Evolutionary conservation across 441 rosid species (phyloP), one percentile per base, ranked within the genome.

Genomic region (Populus hybrid): DNA sequence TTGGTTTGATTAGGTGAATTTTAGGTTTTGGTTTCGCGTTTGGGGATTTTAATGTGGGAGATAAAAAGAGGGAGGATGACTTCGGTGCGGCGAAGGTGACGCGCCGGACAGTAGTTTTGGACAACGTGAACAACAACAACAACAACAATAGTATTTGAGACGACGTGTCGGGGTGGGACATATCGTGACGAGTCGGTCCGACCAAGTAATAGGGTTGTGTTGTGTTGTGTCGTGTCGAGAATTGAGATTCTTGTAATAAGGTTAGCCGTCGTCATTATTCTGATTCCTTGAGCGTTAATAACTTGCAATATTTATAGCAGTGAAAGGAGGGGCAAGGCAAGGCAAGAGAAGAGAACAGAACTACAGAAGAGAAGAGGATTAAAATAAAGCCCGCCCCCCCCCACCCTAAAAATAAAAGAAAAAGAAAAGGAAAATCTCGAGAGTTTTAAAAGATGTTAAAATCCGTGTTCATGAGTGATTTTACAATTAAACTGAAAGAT

Each of bases 81-180:
- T 63, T 78, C 82, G 86, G 85, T 80, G 87, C 87, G 87, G 83
- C 84, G 85, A 83, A 73, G 83, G 81, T 10, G 79, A 84, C 87
- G 86, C 91, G 90, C 89, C 91, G 91, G 91, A 70, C 82, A 40
- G 66, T 63, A 63, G 28, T 63, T 63, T 63, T 63, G 66, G 66
- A 63, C 66, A 63, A 21, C 66, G 66, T 23, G 28, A 23, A 23
- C 66, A 63, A 40, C 50, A 40, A 23, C 66, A 63, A 63, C 66
- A 63, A 40, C 46, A 40, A 10, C 66, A 61, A 21, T 23, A 63
- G 66, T 21, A 24, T 23, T 23, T 9, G 66, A 21, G 66, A 63
- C 66, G 66, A 63, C 66, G 26, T 63, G 66, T 63, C 66, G 66
- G 28, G 66, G 6, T 63, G 66, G 12, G 66, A 10, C 66, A 63